Conservation (phyloP, 768 basidiomycete genomes). For the Phaffia tasmanica region DNA sequence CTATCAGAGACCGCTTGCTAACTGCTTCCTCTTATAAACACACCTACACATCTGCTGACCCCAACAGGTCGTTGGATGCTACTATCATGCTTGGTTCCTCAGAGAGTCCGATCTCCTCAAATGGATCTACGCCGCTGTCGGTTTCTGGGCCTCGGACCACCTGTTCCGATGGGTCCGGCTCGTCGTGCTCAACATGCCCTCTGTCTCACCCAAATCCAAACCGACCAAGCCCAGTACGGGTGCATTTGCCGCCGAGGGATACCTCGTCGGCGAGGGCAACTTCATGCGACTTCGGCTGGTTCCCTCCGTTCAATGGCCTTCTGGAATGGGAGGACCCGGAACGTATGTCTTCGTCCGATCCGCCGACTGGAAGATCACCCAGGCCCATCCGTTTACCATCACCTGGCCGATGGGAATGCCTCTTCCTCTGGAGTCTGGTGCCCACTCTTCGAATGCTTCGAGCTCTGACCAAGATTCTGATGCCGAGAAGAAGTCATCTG, state of each 20-base stretch:
- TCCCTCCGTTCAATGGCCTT: constrained; percentile 7
- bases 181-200: constrained; percentile 7
- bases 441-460: background rate
- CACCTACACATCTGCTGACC: no score
- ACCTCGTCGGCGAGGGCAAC: constrained; percentile 15
- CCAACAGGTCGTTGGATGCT: background rate
- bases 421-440: background rate
- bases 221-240: background rate
- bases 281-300: constrained; percentile 15
- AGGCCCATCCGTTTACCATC: constrained; percentile 17
- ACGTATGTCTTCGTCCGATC: constrained; percentile 16
- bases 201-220: background rate
- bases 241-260: background rate
- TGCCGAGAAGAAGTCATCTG: background rate
- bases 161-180: background rate
- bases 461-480: background rate
- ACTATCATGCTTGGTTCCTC: constrained; percentile 14
- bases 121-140: constrained; percentile 16
- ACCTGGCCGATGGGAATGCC: constrained; percentile 13
- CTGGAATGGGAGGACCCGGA: constrained; percentile 10
- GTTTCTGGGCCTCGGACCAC: constrained; percentile 9
- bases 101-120: background rate
- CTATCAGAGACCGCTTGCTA: background rate
- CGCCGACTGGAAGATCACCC: background rate
- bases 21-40: background rate